Percentiles rank a stretch among this genome's conserved stretches.
Evolutionary conservation across 2,329 filamentous ascomycete species (phyloP).

Genomic region (Trichoderma pleuroti): DNA sequence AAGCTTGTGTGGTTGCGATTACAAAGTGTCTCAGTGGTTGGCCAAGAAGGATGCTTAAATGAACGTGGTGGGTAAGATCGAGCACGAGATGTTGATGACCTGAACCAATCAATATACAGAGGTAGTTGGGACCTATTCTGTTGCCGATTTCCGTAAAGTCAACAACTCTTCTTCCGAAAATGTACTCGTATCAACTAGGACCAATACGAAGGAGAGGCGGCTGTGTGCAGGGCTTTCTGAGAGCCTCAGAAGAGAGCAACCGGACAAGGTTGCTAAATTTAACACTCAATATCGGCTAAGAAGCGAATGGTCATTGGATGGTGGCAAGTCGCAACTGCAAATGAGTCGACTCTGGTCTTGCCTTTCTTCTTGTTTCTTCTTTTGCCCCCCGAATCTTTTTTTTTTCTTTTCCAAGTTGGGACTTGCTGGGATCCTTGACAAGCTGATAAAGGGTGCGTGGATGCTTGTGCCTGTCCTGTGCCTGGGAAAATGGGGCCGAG

Average conservation of each 20-base stretch:
- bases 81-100: not conserved
- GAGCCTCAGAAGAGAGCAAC: not conserved
- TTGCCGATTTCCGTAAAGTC: not conserved
- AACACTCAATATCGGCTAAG: not conserved
- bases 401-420: not conserved
- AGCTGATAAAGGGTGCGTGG: conserved; percentile 1
- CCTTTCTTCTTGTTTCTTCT: not conserved
- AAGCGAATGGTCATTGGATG: not conserved
- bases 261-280: not conserved
- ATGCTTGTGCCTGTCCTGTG: not conserved
- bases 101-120: too few relatives aligned
- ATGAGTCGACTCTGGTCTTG: not conserved
- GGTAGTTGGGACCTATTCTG: not conserved
- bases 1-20: not conserved
- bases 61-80: not conserved
- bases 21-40: not conserved
- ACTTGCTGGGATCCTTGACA: not conserved
- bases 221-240: not conserved
- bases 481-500: not conserved
- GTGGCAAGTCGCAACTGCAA: not conserved
- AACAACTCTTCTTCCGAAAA: not conserved
- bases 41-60: not conserved
- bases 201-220: not conserved
- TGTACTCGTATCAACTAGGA: not conserved
- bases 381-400: not conserved